Conservation (phyloP, 1,139 yeast genomes). For the Chernovozyma sophiae-reginae region DNA sequence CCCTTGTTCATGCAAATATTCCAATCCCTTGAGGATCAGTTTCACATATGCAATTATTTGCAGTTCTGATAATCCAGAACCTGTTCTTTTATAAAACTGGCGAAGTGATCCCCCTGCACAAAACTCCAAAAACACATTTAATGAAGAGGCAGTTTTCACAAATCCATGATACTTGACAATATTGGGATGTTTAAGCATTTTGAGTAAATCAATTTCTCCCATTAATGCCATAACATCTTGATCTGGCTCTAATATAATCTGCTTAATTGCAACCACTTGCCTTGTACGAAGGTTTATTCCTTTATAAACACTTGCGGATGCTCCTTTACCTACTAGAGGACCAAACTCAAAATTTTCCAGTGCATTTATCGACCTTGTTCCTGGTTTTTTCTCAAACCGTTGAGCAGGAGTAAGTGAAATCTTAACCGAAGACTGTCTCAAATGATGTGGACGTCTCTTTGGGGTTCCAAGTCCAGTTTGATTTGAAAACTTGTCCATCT, state of each 20-base stretch:
- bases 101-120: conserved; percentile 87
- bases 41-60: conserved; percentile 56
- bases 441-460: conserved; percentile 12
- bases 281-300: conserved; percentile 66
- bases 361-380: conserved; percentile 37
- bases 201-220: conserved; percentile 85
- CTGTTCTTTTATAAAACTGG: conserved; percentile 55
- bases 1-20: conserved; percentile 64
- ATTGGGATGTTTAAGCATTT: conserved; percentile 75
- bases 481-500: neutral
- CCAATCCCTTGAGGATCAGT: conserved; percentile 74
- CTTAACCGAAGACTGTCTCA: conserved; percentile 32
- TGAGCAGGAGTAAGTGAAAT: conserved; percentile 55
- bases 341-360: conserved; percentile 55
- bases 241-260: conserved; percentile 54
- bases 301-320: conserved; percentile 89
- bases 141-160: conserved; percentile 60
- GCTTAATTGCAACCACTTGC: conserved; percentile 81
- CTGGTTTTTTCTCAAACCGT: conserved; percentile 39
- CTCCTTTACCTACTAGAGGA: conserved; percentile 86
- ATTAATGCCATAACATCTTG: conserved; percentile 49
- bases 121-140: conserved; percentile 69
- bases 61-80: conserved; percentile 55
- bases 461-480: neutral
- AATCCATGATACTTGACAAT: conserved; percentile 91